Conservation (phyloP, 1,284 basidiomycete genomes). For the Rhodotorula glutinis region DNA sequence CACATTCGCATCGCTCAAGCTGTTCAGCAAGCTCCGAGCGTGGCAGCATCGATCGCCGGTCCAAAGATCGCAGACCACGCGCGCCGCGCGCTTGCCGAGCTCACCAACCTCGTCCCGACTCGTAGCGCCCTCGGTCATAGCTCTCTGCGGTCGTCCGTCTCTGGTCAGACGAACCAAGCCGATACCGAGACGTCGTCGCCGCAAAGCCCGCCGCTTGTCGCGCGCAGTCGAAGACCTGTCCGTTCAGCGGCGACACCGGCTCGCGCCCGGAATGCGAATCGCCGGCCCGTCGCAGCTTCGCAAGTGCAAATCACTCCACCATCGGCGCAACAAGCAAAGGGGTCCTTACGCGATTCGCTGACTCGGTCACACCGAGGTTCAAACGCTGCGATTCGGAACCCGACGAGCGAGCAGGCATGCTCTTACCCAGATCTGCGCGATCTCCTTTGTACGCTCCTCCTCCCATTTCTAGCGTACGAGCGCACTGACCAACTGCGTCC, state of each 20-base stretch:
- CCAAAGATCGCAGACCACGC: slow-evolving; percentile 27
- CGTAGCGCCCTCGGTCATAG: slow-evolving; percentile 25
- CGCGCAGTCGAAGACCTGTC: background rate
- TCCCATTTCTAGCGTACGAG: too few species aligned
- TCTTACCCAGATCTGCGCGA: too few species aligned
- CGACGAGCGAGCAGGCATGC: too few species aligned
- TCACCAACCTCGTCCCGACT: slow-evolving; percentile 43
- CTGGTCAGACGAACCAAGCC: too few species aligned
- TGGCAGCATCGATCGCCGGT: background rate
- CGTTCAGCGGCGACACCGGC: slow-evolving; percentile 1
- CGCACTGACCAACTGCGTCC: too few species aligned
- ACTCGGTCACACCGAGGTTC: too few species aligned
- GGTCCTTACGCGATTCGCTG: background rate
- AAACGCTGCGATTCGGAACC: too few species aligned
- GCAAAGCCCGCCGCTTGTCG: background rate
- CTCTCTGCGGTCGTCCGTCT: slow-evolving; percentile 11
- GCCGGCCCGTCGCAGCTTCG: background rate
- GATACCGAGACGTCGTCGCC: background rate
- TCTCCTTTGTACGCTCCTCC: too few species aligned
- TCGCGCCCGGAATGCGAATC: background rate
- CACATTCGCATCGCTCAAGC: slow-evolving; percentile 43
- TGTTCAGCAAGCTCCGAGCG: slow-evolving; percentile 23
- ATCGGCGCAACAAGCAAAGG: background rate
- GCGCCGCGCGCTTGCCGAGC: slow-evolving; percentile 43
- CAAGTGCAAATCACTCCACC: slow-evolving; percentile 16